These are phyloP conservation scores for Viridothelium virens DNA, from an alignment of 495 filamentous ascomycete species.

Conservation along the genomic window DNA sequence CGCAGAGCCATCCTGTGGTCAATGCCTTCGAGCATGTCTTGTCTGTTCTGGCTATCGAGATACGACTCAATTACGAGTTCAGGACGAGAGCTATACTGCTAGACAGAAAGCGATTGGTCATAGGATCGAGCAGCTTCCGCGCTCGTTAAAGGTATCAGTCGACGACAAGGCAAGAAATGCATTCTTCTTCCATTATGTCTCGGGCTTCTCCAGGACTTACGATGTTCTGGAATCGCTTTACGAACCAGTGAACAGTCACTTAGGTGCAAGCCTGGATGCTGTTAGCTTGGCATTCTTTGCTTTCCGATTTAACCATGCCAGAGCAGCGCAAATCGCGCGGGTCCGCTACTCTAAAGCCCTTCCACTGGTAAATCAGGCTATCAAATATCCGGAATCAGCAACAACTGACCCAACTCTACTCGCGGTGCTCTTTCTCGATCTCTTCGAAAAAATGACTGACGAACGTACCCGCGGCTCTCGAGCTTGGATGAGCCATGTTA, in stretches of 20 bases:
- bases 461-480: conserved; percentile 14
- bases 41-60: conserved; percentile 25
- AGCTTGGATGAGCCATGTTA: conserved; percentile 29
- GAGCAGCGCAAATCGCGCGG: conserved; percentile 15
- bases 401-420: conserved; percentile 24
- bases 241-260: neutral
- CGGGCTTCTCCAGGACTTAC: conserved; percentile 24
- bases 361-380: conserved; percentile 19
- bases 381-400: conserved; percentile 9
- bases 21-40: neutral
- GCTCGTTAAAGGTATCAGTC: neutral
- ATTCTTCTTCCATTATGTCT: conserved; percentile 29
- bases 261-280: conserved; percentile 24
- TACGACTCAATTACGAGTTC: conserved; percentile 20
- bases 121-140: neutral
- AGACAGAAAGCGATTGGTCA: conserved; percentile 14
- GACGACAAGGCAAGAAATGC: conserved; percentile 21
- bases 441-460: conserved; percentile 29
- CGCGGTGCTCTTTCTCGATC: conserved; percentile 28
- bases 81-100: conserved; percentile 24
- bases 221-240: conserved; percentile 25
- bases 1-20: neutral
- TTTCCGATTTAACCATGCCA: conserved; percentile 10
- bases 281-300: conserved; percentile 28
- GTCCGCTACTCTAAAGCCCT: conserved; percentile 24